phyloP scores from a whole-genome alignment of 176 grass and related monocot species.

The Calamus simplicifolius region DNA sequence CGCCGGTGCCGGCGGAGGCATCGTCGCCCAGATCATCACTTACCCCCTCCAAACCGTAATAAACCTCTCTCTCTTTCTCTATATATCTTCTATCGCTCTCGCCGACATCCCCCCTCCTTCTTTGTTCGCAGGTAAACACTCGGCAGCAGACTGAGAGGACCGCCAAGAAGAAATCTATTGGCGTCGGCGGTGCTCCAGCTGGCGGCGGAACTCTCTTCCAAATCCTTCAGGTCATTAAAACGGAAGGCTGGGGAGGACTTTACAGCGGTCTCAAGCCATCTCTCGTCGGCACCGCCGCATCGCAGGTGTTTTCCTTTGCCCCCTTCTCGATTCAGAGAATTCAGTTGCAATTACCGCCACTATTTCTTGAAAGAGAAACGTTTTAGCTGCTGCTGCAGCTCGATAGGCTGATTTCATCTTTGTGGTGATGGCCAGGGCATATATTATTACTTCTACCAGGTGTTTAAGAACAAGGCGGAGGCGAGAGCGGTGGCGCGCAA shows the following conservation, averaged over 20 bases:
- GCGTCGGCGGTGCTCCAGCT: background rate
- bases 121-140: constrained; percentile 64
- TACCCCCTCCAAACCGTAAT: constrained; percentile 82
- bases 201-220: constrained; percentile 48
- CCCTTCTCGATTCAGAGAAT: background rate
- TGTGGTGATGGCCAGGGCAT: constrained; percentile 46
- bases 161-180: constrained; percentile 39
- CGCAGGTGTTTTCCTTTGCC: constrained; percentile 41
- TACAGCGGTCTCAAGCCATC: constrained; percentile 96
- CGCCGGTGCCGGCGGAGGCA: constrained; percentile 71
- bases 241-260: constrained; percentile 82
- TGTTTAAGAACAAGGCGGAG: constrained; percentile 90
- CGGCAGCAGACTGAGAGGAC: constrained; percentile 91
- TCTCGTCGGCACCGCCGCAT: constrained; percentile 80
- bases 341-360: background rate
- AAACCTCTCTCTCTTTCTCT: background rate
- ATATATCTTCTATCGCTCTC: background rate
- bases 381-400: too few relatives aligned
- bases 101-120: background rate
- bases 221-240: constrained; percentile 74
- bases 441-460: constrained; percentile 98
- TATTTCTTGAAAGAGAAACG: background rate
- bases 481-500: constrained; percentile 41
- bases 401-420: background rate
- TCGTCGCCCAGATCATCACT: constrained; percentile 94